Percentiles rank a stretch among this genome's conserved stretches.
Conservation (phyloP, 441 rosid genomes). For the Aquilaria agallochum region DNA sequence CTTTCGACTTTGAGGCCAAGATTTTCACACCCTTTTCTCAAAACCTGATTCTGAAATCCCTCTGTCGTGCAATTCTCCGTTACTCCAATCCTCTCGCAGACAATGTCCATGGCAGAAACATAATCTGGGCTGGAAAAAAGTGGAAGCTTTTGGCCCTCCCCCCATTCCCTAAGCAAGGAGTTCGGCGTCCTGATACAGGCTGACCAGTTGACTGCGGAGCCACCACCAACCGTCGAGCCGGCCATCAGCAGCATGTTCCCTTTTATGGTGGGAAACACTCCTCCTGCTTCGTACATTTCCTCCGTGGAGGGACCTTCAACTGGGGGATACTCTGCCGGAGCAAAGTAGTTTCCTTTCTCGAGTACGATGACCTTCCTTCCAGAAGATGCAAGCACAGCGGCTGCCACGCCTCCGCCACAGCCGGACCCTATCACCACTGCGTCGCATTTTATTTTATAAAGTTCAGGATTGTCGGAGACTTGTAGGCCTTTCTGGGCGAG, state of each 20-base stretch:
- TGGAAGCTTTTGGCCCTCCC: constrained; percentile 36
- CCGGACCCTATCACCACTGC: constrained; percentile 82
- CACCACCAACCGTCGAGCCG: constrained; percentile 84
- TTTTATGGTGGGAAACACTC: constrained; percentile 39
- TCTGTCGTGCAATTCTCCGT: constrained; percentile 52
- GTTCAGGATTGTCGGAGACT: constrained; percentile 23
- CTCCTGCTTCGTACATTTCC: constrained; percentile 64
- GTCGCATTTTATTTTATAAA: constrained; percentile 64
- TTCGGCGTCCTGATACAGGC: constrained; percentile 74
- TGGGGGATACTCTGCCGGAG: constrained; percentile 49
- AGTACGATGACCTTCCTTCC: constrained; percentile 77
- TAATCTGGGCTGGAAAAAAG: constrained; percentile 51
- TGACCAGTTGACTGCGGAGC: constrained; percentile 89
- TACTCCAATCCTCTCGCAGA: constrained; percentile 71
- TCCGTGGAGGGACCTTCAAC: constrained; percentile 60
- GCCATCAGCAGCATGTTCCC: constrained; percentile 45
- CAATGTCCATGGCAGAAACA: constrained; percentile 58
- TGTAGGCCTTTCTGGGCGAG: constrained; percentile 58
- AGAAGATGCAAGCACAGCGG: constrained; percentile 64
- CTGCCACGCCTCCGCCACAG: constrained; percentile 94
- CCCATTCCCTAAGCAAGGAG: constrained; percentile 70
- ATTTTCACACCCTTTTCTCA: constrained; percentile 70
- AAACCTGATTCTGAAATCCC: constrained; percentile 72
- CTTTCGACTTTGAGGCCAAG: constrained; percentile 49
- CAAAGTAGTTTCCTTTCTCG: constrained; percentile 82